A percentile compares a stretch with the other conserved stretches of the same genome.
These are phyloP conservation scores for Cytospora paraplurivora DNA, from an alignment of 2,329 filamentous ascomycete species.

Conservation along the genomic window DNA sequence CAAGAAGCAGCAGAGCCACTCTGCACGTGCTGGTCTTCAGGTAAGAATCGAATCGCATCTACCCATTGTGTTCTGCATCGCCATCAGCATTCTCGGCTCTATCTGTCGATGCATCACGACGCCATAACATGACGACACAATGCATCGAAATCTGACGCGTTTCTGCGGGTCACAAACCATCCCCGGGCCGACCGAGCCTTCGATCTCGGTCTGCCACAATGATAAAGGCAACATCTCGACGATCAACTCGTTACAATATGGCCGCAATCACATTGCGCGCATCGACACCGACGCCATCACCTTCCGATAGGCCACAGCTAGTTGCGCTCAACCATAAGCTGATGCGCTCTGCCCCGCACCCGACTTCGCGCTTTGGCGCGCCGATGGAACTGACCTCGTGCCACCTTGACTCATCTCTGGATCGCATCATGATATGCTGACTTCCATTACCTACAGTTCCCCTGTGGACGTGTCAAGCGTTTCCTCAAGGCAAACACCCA, in stretches of 20 bases:
- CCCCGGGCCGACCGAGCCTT: conserved; percentile 6
- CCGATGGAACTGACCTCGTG: conserved; percentile 11
- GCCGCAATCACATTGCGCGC: conserved; percentile 6
- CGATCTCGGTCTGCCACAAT: conserved; percentile 5
- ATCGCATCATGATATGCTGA: conserved; percentile 16
- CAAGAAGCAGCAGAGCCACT: conserved; percentile 94
- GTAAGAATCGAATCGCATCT: conserved; percentile 51
- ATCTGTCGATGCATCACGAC: conserved; percentile 28
- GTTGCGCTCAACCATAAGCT: not conserved
- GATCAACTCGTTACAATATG: not conserved
- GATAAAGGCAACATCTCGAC: not conserved
- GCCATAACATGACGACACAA: conserved; percentile 2
- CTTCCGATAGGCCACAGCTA: not conserved
- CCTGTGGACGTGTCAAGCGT: conserved; percentile 99
- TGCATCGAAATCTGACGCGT: conserved; percentile 26
- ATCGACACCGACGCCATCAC: not conserved
- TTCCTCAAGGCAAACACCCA: conserved; percentile 99
- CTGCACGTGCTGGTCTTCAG: conserved; percentile 91
- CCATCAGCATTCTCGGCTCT: conserved; percentile 14
- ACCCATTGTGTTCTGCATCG: not conserved
- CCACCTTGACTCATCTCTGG: conserved; percentile 4
- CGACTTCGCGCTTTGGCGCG: conserved; percentile 22
- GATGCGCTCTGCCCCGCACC: conserved; percentile 13
- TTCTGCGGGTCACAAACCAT: not conserved
- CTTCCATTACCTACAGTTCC: conserved; percentile 66